Evolutionary conservation across 1,284 basidiomycete genomes (phyloP).

Genomic region (Trametes pubescens): DNA sequence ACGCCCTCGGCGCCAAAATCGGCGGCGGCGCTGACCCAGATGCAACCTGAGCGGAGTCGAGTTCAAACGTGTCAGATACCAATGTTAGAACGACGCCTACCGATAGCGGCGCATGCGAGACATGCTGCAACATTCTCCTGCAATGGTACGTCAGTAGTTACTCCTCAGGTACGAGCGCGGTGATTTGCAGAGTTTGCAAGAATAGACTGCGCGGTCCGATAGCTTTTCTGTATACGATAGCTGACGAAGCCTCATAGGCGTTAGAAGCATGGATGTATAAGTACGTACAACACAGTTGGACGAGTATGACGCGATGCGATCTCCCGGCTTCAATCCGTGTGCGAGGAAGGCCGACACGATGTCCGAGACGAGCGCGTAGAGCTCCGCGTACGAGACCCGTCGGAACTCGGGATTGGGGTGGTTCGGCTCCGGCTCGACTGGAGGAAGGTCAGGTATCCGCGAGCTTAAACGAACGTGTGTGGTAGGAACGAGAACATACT

Average conservation of each 20-base stretch:
- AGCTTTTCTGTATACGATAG: neutral
- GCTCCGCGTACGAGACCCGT: constrained; percentile 63
- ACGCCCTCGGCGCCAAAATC: constrained; percentile 89
- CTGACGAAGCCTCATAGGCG: neutral
- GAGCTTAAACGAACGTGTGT: constrained; percentile 29
- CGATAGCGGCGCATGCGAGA: constrained; percentile 79
- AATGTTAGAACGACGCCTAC: constrained; percentile 39
- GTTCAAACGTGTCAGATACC: constrained; percentile 10
- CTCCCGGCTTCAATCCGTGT: constrained; percentile 72
- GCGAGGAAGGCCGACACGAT: constrained; percentile 68
- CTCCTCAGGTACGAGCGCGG: neutral
- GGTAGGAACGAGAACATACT: constrained; percentile 52
- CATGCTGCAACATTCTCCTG: constrained; percentile 80
- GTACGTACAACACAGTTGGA: constrained; percentile 78
- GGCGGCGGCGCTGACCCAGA: constrained; percentile 87
- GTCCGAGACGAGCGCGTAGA: constrained; percentile 69
- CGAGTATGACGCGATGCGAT: constrained; percentile 83
- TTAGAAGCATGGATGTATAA: neutral
- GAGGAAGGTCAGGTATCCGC: constrained; percentile 3
- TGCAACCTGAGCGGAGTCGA: constrained; percentile 51
- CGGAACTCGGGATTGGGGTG: constrained; percentile 55
- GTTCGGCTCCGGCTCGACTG: constrained; percentile 69
- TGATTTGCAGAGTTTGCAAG: neutral
- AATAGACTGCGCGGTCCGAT: constrained; percentile 16
- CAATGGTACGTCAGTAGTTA: constrained; percentile 19